phyloP scores from a whole-genome alignment of 768 basidiomycete genomes.

The Termitomyces sp. region DNA sequence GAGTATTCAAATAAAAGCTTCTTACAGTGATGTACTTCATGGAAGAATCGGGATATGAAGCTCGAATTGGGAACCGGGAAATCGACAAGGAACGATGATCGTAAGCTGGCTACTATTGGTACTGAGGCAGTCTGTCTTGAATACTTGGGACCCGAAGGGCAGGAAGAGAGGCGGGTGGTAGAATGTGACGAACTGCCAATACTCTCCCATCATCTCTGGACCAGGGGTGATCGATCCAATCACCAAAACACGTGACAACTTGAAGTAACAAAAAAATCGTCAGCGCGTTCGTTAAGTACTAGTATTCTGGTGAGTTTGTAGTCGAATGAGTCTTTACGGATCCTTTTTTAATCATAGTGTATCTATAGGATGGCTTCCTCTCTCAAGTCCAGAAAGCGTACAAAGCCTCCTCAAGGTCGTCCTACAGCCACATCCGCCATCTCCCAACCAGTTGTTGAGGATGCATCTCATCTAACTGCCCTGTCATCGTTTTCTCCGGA shows the following conservation, averaged over 20 bases:
- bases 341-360: background rate
- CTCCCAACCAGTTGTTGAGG: conserved; percentile 49
- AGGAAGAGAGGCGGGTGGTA: background rate
- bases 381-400: conserved; percentile 48
- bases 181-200: background rate
- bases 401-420: conserved; percentile 47
- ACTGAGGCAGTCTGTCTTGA: background rate
- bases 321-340: background rate
- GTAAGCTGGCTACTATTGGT: background rate
- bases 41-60: background rate
- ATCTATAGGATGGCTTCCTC: conserved; percentile 33
- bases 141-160: background rate
- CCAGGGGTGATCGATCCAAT: conserved; percentile 10
- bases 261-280: conserved; percentile 9
- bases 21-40: conserved; percentile 56
- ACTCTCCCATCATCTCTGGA: background rate
- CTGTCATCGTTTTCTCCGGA: conserved; percentile 58
- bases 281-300: background rate
- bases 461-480: conserved; percentile 33
- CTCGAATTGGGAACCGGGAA: background rate
- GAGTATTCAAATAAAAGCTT: background rate
- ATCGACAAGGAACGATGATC: background rate
- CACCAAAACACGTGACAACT: conserved; percentile 8
- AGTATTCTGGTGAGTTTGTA: conserved; percentile 5
- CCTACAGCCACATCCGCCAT: conserved; percentile 50